A percentile compares a stretch with the other conserved stretches of the same genome.
These are phyloP conservation scores for Venturia nashicola DNA, from an alignment of 2,329 filamentous ascomycete species.

Conservation along the genomic window DNA sequence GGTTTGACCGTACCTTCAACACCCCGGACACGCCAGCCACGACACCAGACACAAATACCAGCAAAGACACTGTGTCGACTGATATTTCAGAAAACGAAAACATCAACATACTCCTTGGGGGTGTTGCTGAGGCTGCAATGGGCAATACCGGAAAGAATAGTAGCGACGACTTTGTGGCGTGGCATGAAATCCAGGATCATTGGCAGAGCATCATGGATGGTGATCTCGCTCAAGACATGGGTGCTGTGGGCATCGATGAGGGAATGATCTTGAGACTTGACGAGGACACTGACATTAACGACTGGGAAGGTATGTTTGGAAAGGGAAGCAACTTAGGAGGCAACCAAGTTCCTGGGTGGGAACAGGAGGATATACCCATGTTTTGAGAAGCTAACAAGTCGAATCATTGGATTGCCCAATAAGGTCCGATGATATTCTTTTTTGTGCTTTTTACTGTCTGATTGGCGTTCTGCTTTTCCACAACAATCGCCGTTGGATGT, in stretches of 20 bases:
- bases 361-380: constrained; percentile 3
- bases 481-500: neutral
- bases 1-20: neutral
- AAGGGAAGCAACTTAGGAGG: neutral
- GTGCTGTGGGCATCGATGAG: neutral
- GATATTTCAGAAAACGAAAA: constrained; percentile 8
- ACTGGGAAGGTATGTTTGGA: constrained; percentile 10
- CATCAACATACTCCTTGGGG: constrained; percentile 1
- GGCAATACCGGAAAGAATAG: neutral
- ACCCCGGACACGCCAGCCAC: neutral
- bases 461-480: neutral
- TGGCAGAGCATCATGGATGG: constrained; percentile 7
- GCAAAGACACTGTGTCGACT: constrained; percentile 1
- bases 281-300: constrained; percentile 3
- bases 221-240: neutral
- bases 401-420: neutral
- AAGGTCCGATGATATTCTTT: neutral
- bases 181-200: constrained; percentile 1
- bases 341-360: constrained; percentile 3
- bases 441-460: neutral
- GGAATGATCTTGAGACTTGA: neutral
- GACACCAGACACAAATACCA: constrained; percentile 5
- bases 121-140: neutral
- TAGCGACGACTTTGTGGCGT: neutral
- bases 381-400: neutral